Conservation (phyloP, 805 yeast genomes). For the Nakazawaea molendinolei region DNA sequence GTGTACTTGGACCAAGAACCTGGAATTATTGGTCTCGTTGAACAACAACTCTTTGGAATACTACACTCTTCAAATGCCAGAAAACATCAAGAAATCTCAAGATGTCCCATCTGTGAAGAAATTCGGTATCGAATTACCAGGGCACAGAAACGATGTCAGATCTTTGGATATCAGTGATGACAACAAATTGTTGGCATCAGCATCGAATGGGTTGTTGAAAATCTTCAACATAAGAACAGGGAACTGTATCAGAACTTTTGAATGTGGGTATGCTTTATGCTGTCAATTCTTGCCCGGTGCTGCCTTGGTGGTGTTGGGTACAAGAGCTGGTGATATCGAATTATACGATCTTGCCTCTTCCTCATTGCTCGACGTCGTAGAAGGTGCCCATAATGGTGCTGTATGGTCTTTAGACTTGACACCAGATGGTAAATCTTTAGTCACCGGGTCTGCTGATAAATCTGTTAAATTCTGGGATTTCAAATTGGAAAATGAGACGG, state of each 20-base stretch:
- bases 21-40: conserved; percentile 60
- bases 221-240: conserved; percentile 77
- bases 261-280: conserved; percentile 80
- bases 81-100: conserved; percentile 44
- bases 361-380: conserved; percentile 59
- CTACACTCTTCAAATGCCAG: conserved; percentile 52
- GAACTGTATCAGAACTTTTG: conserved; percentile 79
- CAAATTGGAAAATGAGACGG: conserved; percentile 54
- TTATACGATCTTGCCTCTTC: conserved; percentile 84
- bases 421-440: conserved; percentile 75
- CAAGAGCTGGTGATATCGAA: conserved; percentile 79
- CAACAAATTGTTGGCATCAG: conserved; percentile 74
- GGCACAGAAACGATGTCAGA: conserved; percentile 88
- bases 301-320: conserved; percentile 77
- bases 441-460: conserved; percentile 94
- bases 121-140: conserved; percentile 63
- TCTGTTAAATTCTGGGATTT: conserved; percentile 86
- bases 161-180: conserved; percentile 79
- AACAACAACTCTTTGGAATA: conserved; percentile 72
- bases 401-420: conserved; percentile 89
- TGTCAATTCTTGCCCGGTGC: conserved; percentile 89
- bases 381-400: conserved; percentile 73
- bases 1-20: conserved; percentile 52
- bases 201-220: conserved; percentile 84
- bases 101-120: conserved; percentile 37